Evolutionary conservation across 192 early-diverging fungal species (phyloP).

Genomic region (Paraglomus brasilianum): DNA sequence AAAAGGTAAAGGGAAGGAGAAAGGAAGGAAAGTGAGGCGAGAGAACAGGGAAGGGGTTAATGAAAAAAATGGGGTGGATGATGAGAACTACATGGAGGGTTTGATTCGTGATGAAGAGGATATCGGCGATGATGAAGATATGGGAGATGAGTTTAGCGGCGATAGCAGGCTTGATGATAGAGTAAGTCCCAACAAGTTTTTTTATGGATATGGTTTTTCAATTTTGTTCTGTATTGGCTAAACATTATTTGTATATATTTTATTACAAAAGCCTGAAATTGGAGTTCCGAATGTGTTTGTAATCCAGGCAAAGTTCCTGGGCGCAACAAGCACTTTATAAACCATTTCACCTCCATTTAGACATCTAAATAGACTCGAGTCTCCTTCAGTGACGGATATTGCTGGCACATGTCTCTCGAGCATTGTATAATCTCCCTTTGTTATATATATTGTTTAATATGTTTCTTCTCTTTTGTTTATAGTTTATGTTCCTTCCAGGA

Average conservation of each 20-base stretch:
- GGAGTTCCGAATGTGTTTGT: conserved; percentile 60
- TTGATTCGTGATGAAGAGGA: not conserved
- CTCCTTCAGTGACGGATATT: too few relatives aligned
- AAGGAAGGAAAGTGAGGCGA: conserved; percentile 1
- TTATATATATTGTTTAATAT: too few relatives aligned
- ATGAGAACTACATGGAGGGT: not conserved
- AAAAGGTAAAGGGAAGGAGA: not conserved
- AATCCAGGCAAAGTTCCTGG: conserved; percentile 45
- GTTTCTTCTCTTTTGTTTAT: too few relatives aligned
- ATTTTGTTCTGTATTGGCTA: conserved; percentile 2
- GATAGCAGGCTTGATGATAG: not conserved
- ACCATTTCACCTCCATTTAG: too few relatives aligned
- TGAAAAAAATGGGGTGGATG: not conserved
- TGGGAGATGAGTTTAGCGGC: conserved; percentile 3
- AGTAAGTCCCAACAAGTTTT: conserved; percentile 14
- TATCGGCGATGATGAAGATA: conserved; percentile 15
- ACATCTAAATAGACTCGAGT: too few relatives aligned
- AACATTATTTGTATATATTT: conserved; percentile 11
- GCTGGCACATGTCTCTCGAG: too few relatives aligned
- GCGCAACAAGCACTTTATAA: too few relatives aligned
- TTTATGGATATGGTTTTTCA: not conserved
- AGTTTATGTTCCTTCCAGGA: too few relatives aligned
- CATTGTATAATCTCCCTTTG: too few relatives aligned
- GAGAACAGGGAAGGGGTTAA: not conserved
- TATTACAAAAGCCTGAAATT: conserved; percentile 51